These are phyloP conservation scores for Coix lacrymajobi DNA, from an alignment of 176 grass and related monocot species.

Conservation along the genomic window DNA sequence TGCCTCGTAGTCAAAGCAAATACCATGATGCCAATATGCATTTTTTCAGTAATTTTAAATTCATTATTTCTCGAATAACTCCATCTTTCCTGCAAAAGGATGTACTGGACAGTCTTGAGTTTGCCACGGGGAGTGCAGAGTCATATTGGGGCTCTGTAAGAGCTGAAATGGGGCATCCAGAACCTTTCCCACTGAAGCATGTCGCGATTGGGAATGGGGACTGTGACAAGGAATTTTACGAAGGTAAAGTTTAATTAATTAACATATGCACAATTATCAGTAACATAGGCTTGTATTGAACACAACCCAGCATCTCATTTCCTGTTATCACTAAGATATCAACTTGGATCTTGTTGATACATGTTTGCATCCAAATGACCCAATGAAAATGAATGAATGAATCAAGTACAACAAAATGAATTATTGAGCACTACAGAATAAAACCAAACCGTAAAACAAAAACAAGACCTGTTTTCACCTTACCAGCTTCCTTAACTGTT, in stretches of 20 bases:
- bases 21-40: background rate
- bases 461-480: too few species aligned
- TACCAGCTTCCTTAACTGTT: too few species aligned
- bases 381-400: too few species aligned
- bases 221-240: conserved; percentile 66
- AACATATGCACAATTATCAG: too few species aligned
- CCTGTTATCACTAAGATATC: too few species aligned
- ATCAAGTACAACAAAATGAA: too few species aligned
- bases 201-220: conserved; percentile 93
- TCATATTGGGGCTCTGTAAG: conserved; percentile 88
- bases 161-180: conserved; percentile 82
- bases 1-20: background rate
- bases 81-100: conserved; percentile 44
- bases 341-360: too few species aligned
- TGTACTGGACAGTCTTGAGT: conserved; percentile 81
- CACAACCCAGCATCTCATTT: too few species aligned
- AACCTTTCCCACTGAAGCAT: conserved; percentile 81
- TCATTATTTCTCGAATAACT: background rate
- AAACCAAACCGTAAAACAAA: too few species aligned
- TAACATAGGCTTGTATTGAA: too few species aligned
- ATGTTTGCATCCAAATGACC: too few species aligned
- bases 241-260: conserved; percentile 14
- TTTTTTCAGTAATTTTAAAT: background rate
- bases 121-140: conserved; percentile 69
- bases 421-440: too few species aligned